Evolutionary conservation across 768 basidiomycete species (phyloP).

Genomic region (Agrocybe chaxingu): DNA sequence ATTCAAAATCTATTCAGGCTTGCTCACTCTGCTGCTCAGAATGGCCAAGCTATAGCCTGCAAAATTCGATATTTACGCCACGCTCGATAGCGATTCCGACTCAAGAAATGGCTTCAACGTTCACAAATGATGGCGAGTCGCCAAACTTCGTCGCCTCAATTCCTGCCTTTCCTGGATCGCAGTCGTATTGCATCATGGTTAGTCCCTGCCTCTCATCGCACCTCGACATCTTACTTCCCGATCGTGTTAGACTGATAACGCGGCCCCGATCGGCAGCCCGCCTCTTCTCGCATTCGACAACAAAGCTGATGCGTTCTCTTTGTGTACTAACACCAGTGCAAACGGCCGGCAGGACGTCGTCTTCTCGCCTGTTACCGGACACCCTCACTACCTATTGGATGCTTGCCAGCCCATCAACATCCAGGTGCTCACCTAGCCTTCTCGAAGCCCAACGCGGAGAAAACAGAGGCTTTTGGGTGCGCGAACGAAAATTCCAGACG

Average conservation of each 20-base stretch:
- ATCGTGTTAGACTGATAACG: conserved; percentile 20
- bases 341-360: conserved; percentile 40
- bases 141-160: conserved; percentile 42
- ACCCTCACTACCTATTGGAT: conserved; percentile 36
- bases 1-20: conserved; percentile 20
- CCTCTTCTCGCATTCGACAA: conserved; percentile 36
- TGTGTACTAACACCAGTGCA: conserved; percentile 39
- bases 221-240: neutral
- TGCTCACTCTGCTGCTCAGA: conserved; percentile 41
- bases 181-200: conserved; percentile 39
- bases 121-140: conserved; percentile 36
- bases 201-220: neutral
- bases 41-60: conserved; percentile 35
- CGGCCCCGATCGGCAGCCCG: conserved; percentile 23
- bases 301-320: conserved; percentile 36
- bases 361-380: conserved; percentile 38
- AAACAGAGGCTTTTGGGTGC: neutral
- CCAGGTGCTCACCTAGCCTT: conserved; percentile 25
- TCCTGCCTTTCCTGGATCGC: conserved; percentile 40
- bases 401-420: conserved; percentile 36
- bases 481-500: neutral
- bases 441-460: neutral
- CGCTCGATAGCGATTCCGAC: conserved; percentile 34
- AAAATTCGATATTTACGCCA: conserved; percentile 38
- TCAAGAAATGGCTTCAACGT: conserved; percentile 35